These are phyloP conservation scores for Tilletia indica DNA, from an alignment of 1,284 basidiomycete species.

Conservation along the genomic window DNA sequence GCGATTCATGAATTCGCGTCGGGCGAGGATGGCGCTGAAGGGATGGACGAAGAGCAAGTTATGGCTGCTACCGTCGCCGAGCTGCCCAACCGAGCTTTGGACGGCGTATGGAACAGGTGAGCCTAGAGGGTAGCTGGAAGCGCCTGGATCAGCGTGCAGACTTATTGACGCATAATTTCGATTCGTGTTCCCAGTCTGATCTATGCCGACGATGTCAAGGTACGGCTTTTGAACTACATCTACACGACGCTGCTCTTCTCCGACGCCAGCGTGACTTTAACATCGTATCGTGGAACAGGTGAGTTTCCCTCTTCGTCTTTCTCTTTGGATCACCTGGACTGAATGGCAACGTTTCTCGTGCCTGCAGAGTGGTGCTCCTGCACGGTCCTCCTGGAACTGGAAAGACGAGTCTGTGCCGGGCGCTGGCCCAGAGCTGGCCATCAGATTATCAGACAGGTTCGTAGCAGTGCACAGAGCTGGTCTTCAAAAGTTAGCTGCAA, in stretches of 20 bases:
- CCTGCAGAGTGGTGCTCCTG: slow-evolving; percentile 71
- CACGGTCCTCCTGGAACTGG: slow-evolving; percentile 98
- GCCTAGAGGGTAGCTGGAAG: neutral
- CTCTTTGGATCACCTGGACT: too few relatives aligned
- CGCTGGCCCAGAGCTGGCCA: slow-evolving; percentile 88
- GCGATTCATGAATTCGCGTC: slow-evolving; percentile 76
- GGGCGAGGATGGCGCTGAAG: slow-evolving; percentile 61
- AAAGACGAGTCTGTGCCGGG: slow-evolving; percentile 91
- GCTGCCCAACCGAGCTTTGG: slow-evolving; percentile 75
- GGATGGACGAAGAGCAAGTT: slow-evolving; percentile 59
- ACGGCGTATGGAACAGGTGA: slow-evolving; percentile 76
- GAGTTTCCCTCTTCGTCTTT: slow-evolving; percentile 23
- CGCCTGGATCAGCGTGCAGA: too few relatives aligned
- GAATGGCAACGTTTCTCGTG: neutral
- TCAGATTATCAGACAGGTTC: slow-evolving; percentile 78
- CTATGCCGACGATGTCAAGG: slow-evolving; percentile 84
- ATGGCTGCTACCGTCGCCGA: slow-evolving; percentile 83
- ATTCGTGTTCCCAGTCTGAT: slow-evolving; percentile 66
- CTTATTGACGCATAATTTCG: neutral
- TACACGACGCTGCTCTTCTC: slow-evolving; percentile 87
- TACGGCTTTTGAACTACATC: slow-evolving; percentile 85
- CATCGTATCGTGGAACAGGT: slow-evolving; percentile 89
- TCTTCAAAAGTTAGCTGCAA: neutral
- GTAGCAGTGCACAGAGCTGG: slow-evolving; percentile 31
- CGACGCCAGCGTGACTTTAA: slow-evolving; percentile 84